Percentiles rank a stretch among this genome's conserved stretches.
Conservation (phyloP, 208 protist genomes). For the Paratrypanosoma confusum region DNA sequence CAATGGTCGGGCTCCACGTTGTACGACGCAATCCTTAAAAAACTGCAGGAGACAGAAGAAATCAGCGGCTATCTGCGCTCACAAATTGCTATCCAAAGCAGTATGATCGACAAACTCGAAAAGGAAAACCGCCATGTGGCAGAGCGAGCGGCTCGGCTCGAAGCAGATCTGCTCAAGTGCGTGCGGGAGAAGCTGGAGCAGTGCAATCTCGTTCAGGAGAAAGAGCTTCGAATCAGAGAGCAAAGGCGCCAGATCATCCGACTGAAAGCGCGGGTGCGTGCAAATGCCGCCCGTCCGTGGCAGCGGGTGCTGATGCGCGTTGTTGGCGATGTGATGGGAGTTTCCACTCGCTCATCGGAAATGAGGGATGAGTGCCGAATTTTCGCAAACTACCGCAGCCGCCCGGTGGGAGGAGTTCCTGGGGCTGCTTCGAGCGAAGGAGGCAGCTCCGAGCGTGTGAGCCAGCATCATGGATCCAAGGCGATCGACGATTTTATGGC, state of each 20-base stretch:
- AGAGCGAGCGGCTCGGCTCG: constrained; percentile 36
- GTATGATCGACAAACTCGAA: constrained; percentile 47
- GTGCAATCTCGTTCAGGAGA: constrained; percentile 68
- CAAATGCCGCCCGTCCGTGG: constrained; percentile 70
- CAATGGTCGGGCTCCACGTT: constrained; percentile 26
- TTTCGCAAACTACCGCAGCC: too few species aligned
- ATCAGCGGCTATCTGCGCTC: constrained; percentile 61
- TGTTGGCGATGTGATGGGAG: constrained; percentile 54
- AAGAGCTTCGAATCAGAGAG: constrained; percentile 43
- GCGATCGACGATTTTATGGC: too few species aligned
- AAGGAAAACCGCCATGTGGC: constrained; percentile 38
- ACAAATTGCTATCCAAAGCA: constrained; percentile 62
- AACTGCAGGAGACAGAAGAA: constrained; percentile 62
- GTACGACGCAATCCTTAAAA: constrained; percentile 55
- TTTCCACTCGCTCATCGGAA: constrained; percentile 50
- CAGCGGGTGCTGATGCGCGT: constrained; percentile 60
- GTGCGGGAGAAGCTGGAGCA: constrained; percentile 55
- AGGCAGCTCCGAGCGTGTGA: too few species aligned
- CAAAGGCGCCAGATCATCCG: constrained; percentile 40
- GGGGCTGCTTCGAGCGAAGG: too few species aligned
- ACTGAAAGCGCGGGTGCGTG: constrained; percentile 71
- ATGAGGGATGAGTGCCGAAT: constrained; percentile 35
- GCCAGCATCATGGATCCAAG: too few species aligned
- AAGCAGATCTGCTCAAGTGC: constrained; percentile 33
- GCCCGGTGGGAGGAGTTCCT: too few species aligned